phyloP scores from a whole-genome alignment of 768 basidiomycete species.

The Podaxis pistillaris region DNA sequence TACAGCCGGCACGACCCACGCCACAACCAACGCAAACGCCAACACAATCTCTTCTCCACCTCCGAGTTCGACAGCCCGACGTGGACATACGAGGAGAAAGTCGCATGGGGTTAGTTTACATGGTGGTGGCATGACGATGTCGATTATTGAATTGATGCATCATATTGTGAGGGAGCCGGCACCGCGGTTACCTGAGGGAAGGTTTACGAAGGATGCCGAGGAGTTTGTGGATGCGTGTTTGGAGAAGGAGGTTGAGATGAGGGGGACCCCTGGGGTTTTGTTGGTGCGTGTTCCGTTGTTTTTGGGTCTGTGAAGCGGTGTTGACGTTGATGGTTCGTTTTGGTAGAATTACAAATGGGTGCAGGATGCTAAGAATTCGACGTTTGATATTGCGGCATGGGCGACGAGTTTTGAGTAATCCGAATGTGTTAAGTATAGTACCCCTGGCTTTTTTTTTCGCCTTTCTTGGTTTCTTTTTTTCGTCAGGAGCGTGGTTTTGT shows the following conservation, averaged over 20 bases:
- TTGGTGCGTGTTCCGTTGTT: conserved; percentile 47
- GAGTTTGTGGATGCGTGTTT: conserved; percentile 89
- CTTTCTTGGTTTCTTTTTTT: not conserved
- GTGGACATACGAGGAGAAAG: conserved; percentile 38
- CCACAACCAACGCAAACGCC: conserved; percentile 25
- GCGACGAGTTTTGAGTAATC: not conserved
- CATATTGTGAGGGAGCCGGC: conserved; percentile 99
- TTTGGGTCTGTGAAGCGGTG: not conserved
- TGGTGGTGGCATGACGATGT: conserved; percentile 95
- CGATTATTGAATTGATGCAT: conserved; percentile 93
- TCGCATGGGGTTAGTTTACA: conserved; percentile 76
- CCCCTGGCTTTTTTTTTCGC: not conserved
- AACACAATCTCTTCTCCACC: conserved; percentile 29
- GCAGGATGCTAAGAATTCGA: conserved; percentile 5
- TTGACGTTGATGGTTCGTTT: not conserved
- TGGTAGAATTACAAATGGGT: conserved; percentile 12
- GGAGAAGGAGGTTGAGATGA: conserved; percentile 80
- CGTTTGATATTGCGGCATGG: conserved; percentile 11
- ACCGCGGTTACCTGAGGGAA: conserved; percentile 72
- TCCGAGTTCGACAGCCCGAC: conserved; percentile 14
- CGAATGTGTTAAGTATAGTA: not conserved
- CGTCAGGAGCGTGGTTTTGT: not conserved
- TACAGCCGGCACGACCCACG: not conserved
- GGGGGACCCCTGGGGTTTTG: conserved; percentile 85
- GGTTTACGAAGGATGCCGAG: conserved; percentile 67